Base-by-base conservation (phyloP, 805 yeast genomes). In the Grigorovia jiainica region DNA sequence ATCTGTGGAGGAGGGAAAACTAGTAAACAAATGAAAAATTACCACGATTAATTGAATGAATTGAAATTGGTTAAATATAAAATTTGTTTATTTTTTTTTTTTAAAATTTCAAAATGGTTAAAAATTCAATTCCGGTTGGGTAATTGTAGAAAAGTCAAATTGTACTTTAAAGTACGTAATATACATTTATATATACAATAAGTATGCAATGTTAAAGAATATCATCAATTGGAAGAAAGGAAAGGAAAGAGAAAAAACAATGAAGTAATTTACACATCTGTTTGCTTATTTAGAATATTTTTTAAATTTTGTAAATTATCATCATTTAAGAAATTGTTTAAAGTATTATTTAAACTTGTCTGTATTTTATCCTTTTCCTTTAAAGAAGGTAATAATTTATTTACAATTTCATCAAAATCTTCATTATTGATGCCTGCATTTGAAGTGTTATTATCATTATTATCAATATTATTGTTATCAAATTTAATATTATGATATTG, bases 301-400 rank as follows among this genome's bases (percentile, higher is more conserved):
- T 16, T 31, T 15, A 17, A 16, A 11, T 15, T 31, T 16, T 16
- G 7, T 8, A 19, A 15, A 16, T 8, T 8, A 9, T 16, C 20
- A 7, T 15, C 8, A 8, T 21, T 31, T 11, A 39, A 17, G 23
- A 31, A 31, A 6, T 11, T 30, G 18, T 15, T 7, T 19, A 39
- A 8, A 3, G 36, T 31, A 18, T 13, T 16, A 17, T 39, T 33
- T 31, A 39, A 24, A 10, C 32, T 11, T 8, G 23, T 30, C 6
- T 21, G 16, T 7, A 39, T n/a, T 17, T 15, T 16, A 15, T 32
- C 16, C 17, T 18, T 20, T 20, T 17, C 21, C 7, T 19, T 21
- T 23, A 41, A 32, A 9, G 43, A 35, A 2, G 43, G 43, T 31
- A 41, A 18, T 3, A 27, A 23, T 16, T 35, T 18, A 5, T 7